These are phyloP conservation scores for Fraxinus paxiana DNA, from an alignment of 305 asterid genomes.

Conservation along the genomic window DNA sequence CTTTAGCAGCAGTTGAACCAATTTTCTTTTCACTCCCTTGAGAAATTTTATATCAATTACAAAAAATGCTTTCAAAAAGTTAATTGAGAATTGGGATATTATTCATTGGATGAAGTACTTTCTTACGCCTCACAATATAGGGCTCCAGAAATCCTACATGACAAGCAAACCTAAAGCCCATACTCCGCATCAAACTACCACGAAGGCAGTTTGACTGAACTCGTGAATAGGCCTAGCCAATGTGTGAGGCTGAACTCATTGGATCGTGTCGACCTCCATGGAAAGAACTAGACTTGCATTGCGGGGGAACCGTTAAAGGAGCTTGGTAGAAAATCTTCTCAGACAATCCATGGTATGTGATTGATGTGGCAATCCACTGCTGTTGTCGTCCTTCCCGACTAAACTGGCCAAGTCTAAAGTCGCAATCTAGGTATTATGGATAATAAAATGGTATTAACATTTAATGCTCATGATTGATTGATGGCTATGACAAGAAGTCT, in stretches of 20 bases:
- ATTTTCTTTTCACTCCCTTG: neutral
- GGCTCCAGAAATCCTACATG: neutral
- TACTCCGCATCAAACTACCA: neutral
- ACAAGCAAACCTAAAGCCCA: neutral
- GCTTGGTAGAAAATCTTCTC: neutral
- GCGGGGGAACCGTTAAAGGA: neutral
- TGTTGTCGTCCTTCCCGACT: neutral
- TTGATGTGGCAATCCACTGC: neutral
- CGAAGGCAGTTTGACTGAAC: neutral
- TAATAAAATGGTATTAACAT: too few species aligned
- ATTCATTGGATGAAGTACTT: too few species aligned
- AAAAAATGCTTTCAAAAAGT: neutral
- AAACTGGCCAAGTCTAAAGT: neutral
- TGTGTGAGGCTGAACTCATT: neutral
- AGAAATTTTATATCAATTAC: neutral
- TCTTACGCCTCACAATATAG: too few species aligned
- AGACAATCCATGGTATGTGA: neutral
- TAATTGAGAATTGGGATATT: too few species aligned
- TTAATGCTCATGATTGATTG: too few species aligned
- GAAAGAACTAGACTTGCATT: neutral
- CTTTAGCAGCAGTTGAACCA: neutral
- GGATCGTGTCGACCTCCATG: neutral
- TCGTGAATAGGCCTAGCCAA: too few species aligned
- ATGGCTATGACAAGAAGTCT: too few species aligned
- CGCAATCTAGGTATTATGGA: neutral